Conservation (phyloP, 176 grass and related monocot genomes). For the Canna indica region DNA sequence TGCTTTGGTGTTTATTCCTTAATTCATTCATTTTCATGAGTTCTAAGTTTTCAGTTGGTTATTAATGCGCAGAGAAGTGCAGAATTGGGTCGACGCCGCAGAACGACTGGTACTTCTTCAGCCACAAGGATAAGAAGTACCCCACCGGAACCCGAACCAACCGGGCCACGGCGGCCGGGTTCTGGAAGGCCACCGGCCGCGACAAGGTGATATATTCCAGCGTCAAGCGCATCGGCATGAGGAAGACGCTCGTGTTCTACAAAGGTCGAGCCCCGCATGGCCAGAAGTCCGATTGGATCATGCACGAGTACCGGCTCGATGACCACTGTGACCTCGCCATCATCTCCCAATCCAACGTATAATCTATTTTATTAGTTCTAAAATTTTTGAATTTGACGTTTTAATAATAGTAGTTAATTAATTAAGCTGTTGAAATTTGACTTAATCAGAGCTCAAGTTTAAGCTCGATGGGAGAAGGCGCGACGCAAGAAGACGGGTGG, state of each 20-base stretch:
- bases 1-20: not conserved
- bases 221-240: constrained; percentile 82
- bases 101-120: constrained; percentile 99
- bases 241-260: constrained; percentile 99
- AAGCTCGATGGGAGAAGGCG: constrained; percentile 39
- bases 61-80: constrained; percentile 66
- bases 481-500: constrained; percentile 79
- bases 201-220: constrained; percentile 94
- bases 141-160: constrained; percentile 89
- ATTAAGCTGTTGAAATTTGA: constrained; percentile 16
- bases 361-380: constrained; percentile 4
- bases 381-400: not conserved
- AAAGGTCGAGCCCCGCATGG: constrained; percentile 89
- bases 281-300: constrained; percentile 87
- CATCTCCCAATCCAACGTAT: not conserved
- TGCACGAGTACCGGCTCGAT: constrained; percentile 87
- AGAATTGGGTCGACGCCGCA: constrained; percentile 80
- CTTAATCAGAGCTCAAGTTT: not conserved
- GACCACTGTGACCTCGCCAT: constrained; percentile 21
- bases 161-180: constrained; percentile 71
- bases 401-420: constrained; percentile 20
- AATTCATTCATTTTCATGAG: not conserved
- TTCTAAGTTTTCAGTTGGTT: not conserved
- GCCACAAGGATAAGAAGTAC: constrained; percentile 99
- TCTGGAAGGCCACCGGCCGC: constrained; percentile 97